Base-by-base conservation (phyloP, 371 early-diverging fungal species). In the Phascolomyces articulosus region DNA sequence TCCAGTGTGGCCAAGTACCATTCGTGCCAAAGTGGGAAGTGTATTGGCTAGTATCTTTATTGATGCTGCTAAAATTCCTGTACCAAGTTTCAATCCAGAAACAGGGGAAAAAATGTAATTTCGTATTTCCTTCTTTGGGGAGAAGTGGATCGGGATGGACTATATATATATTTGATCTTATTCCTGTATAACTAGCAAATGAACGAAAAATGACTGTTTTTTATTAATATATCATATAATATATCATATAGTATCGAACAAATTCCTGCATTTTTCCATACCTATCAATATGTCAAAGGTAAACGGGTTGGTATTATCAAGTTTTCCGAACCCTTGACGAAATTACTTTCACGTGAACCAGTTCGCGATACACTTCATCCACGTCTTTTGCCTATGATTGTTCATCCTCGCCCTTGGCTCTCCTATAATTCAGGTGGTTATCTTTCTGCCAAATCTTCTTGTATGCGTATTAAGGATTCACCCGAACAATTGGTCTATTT, bases 321-420 rank as follows among this genome's bases (percentile, higher is more conserved):
- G 56, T 80, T 87, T 29, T 88, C 94, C 66, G 85, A 82, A 58
- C 79, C 80, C 4, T 80, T 97, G 41, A 81, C 88, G 2, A 90
- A 94, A 40, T 68, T 93, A 60, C 77, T 97, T 20, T 76, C 88
- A 23, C 73, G 72, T 34, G 90, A 90, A 34, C 85, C 90, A 15
- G 73, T 91, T 24, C 77, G 80, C 16, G 85, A 89, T 29, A 83
- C 86, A 4, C 76, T 92, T 24, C 88, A 88, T 58, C 93, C 97
- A 1, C 89, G 93, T 41, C 73, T 90, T 27, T 79, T 98, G 31
- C 99, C 99, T 23, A 98, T 98, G 99, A 73, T 98, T 48, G 92
- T 97, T 2, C 90, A 89, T 34, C 99, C 99, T 53, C 87, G 89
- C 0, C 97, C 98, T 9, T 98, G 99, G 99, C 63, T 96, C n/a